Evolutionary conservation across 768 basidiomycete species (phyloP).

Genomic region (Suillus discolor): DNA sequence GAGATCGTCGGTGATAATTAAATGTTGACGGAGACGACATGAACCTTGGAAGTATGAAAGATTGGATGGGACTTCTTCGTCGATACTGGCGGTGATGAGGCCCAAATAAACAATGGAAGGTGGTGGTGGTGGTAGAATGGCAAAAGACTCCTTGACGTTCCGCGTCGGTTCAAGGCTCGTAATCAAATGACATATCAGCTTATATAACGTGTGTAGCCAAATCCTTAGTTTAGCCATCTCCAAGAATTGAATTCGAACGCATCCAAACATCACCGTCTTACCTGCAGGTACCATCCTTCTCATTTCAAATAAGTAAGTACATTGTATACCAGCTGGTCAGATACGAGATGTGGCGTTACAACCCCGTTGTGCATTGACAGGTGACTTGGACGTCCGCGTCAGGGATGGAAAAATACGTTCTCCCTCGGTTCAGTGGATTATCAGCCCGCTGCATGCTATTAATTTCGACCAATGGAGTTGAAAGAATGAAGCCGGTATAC

Average conservation of each 20-base stretch:
- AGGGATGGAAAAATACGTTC: neutral
- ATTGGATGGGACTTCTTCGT: neutral
- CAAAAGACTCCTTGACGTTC: constrained; percentile 9
- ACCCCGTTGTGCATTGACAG: neutral
- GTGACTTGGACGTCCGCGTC: neutral
- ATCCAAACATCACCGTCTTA: neutral
- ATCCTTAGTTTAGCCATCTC: neutral
- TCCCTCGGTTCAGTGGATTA: neutral
- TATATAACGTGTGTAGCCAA: constrained; percentile 2
- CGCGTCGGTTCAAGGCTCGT: neutral
- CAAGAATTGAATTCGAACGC: neutral
- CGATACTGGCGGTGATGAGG: constrained; percentile 26
- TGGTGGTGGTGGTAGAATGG: constrained; percentile 2
- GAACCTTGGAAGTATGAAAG: constrained; percentile 16
- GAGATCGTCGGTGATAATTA: constrained; percentile 53
- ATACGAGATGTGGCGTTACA: neutral
- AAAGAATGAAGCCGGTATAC: neutral
- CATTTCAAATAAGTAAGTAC: neutral
- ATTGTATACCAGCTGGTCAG: neutral
- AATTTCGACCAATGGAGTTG: neutral
- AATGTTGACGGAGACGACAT: constrained; percentile 39
- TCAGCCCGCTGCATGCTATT: neutral
- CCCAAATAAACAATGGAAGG: constrained; percentile 13
- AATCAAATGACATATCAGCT: constrained; percentile 6
- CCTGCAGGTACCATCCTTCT: neutral